Base-by-base conservation (phyloP, 2,329 filamentous ascomycete genomes). In the Tricladium varicosporioides region DNA sequence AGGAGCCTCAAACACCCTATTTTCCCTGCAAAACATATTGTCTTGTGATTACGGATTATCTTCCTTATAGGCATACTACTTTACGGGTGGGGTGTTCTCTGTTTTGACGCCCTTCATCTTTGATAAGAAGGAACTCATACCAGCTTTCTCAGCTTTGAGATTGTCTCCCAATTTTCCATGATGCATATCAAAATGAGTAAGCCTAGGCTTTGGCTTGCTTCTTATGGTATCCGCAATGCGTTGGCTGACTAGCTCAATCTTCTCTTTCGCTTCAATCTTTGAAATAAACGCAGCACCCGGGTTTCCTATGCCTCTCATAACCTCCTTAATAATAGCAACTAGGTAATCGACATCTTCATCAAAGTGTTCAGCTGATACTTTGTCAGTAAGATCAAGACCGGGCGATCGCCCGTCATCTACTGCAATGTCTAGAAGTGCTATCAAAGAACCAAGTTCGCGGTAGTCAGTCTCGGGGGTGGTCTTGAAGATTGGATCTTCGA, bases 251-350 rank as follows among this genome's bases (percentile, higher is more conserved):
- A 85, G 80, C 65, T 95, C 88, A 42, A 96, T 78, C 10, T 81
- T 79, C 53, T 85, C 85, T 72, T 96, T 96, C 11, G 89, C 85
- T 67, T 95, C 85, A 31, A 89, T 88, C 31, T 89, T 82, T 14
- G 82, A 80, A 57, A 94, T 78, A 65, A 88, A 84, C 18, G 84
- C 84, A 46, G 90, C 87, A 43, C 89, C 90, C 1, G 86, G 81
- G 66, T 92, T 89, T 57, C 86, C 81, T 66, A 96, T 95, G 42
- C 80, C 80, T 56, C 77, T 75, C 72, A 78, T 79, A 32, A 85
- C 74, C 14, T 73, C 70, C 60, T 86, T 83, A 51, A 95, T 76
- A 33, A 76, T 77, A 15, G 74, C 72, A 1, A 83, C 78, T 4
- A 96, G 77, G 18, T 74, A 75, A 71, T 96, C 92, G 33, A 96